A percentile compares a stretch with the other conserved stretches of the same genome.
Evolutionary conservation across 2,329 filamentous ascomycete genomes (phyloP).

Genomic region (Aureobasidium sp.): DNA sequence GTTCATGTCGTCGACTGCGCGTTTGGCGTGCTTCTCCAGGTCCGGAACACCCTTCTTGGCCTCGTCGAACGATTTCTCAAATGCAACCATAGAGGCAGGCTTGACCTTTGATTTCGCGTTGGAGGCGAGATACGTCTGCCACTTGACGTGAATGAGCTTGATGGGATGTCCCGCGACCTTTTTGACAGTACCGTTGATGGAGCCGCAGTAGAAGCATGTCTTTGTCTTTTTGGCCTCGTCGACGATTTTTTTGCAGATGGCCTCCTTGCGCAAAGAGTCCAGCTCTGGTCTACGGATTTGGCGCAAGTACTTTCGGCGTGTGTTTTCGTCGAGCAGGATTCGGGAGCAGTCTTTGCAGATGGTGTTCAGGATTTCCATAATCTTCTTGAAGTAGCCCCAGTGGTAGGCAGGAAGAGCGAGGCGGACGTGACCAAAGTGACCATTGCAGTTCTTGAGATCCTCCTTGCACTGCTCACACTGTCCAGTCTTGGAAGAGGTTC

Average conservation of each 20-base stretch:
- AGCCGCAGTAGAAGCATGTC: constrained; percentile 68
- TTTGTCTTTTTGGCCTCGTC: constrained; percentile 84
- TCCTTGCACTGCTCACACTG: constrained; percentile 77
- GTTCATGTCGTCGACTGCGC: constrained; percentile 90
- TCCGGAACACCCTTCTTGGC: constrained; percentile 72
- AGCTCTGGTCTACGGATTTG: constrained; percentile 72
- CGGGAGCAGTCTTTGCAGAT: constrained; percentile 91
- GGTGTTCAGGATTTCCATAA: constrained; percentile 83
- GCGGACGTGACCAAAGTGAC: constrained; percentile 90
- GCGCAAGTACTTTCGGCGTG: constrained; percentile 68
- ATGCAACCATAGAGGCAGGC: constrained; percentile 71
- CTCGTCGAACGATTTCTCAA: constrained; percentile 75
- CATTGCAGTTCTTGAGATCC: constrained; percentile 74
- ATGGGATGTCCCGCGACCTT: constrained; percentile 75
- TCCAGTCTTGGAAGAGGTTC: constrained; percentile 75
- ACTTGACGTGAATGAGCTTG: constrained; percentile 92
- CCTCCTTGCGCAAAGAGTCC: constrained; percentile 77
- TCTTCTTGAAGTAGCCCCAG: constrained; percentile 90
- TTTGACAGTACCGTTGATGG: constrained; percentile 82
- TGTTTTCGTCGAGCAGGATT: constrained; percentile 71
- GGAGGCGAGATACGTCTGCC: constrained; percentile 77
- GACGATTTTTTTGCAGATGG: constrained; percentile 79
- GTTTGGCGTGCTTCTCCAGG: constrained; percentile 81
- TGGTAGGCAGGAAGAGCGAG: constrained; percentile 90
- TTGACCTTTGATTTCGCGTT: constrained; percentile 76